A percentile compares a stretch with the other conserved stretches of the same genome.
Conservation (phyloP, 331 rosid genomes). For the Dryas integrifolia region DNA sequence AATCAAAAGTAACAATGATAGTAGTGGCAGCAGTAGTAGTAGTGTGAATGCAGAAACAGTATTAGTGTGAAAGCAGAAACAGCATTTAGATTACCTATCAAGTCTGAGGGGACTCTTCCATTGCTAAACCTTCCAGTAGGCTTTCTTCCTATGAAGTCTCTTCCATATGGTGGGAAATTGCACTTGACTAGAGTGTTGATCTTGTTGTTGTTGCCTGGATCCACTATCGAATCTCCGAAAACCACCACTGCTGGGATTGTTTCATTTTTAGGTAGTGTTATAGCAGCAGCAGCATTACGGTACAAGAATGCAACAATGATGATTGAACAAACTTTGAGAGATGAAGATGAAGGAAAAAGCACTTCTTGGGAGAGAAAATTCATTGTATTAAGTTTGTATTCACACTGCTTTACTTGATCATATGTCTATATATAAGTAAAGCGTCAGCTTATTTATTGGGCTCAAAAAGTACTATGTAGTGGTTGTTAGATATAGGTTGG, state of each 20-base stretch:
- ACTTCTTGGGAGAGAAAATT: constrained; percentile 20
- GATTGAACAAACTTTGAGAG: background rate
- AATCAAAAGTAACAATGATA: background rate
- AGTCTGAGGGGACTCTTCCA: constrained; percentile 59
- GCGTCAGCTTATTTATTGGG: background rate
- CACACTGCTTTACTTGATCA: no score
- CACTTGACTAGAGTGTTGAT: constrained; percentile 45
- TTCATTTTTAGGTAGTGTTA: constrained; percentile 34
- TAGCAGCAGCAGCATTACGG: background rate
- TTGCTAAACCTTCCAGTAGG: constrained; percentile 73
- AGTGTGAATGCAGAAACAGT: background rate
- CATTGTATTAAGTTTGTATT: constrained; percentile 17
- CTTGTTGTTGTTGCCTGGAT: constrained; percentile 66
- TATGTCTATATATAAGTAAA: background rate
- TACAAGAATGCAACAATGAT: constrained; percentile 10
- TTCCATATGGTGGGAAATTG: constrained; percentile 72
- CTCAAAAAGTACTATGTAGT: background rate
- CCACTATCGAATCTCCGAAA: constrained; percentile 74
- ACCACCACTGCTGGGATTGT: constrained; percentile 53
- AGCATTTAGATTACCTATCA: constrained; percentile 7
- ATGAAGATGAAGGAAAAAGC: constrained; percentile 10
- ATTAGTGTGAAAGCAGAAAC: no score
- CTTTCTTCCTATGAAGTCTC: constrained; percentile 48
- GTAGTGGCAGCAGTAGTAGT: background rate
- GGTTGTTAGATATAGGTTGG: background rate